These are phyloP conservation scores for Trichosporon inkin DNA, from an alignment of 1,284 basidiomycete species.

Conservation along the genomic window DNA sequence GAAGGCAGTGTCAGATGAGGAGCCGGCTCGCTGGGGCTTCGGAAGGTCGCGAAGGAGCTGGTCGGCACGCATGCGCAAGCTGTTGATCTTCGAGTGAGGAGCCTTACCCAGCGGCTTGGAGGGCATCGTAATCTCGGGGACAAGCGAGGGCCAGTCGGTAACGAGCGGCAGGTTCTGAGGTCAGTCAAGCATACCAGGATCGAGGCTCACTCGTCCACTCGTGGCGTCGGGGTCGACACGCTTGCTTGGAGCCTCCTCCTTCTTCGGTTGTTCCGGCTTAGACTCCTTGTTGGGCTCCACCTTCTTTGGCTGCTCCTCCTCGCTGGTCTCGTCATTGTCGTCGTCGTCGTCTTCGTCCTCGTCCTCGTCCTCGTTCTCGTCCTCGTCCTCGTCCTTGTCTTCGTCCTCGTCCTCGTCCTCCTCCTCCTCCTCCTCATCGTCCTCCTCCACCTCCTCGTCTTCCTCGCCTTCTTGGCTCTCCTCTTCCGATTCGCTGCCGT, in stretches of 20 bases:
- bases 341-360: slow-evolving; percentile 26
- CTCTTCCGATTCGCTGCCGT: slow-evolving; percentile 28
- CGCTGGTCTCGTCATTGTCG: slow-evolving; percentile 29
- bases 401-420: slow-evolving; percentile 38
- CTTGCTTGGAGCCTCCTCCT: slow-evolving; percentile 40
- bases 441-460: slow-evolving; percentile 41
- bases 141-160: slow-evolving; percentile 35
- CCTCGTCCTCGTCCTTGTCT: slow-evolving; percentile 36
- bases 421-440: slow-evolving; percentile 39
- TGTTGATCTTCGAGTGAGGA: slow-evolving; percentile 28
- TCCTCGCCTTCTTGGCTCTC: slow-evolving; percentile 44
- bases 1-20: slow-evolving; percentile 70
- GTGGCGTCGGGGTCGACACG: slow-evolving; percentile 25
- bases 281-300: slow-evolving; percentile 38
- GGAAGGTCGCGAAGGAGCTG: slow-evolving; percentile 36
- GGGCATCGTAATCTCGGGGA: slow-evolving; percentile 30
- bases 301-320: slow-evolving; percentile 42
- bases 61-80: slow-evolving; percentile 32
- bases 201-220: slow-evolving; percentile 30
- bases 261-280: slow-evolving; percentile 27
- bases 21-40: slow-evolving; percentile 36
- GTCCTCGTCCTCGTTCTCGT: slow-evolving; percentile 32
- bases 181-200: background rate
- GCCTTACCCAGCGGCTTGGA: slow-evolving; percentile 23
- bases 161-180: slow-evolving; percentile 33